These are phyloP conservation scores for Mortierella sp. DNA, from an alignment of 371 early-diverging fungal species.

Conservation along the genomic window DNA sequence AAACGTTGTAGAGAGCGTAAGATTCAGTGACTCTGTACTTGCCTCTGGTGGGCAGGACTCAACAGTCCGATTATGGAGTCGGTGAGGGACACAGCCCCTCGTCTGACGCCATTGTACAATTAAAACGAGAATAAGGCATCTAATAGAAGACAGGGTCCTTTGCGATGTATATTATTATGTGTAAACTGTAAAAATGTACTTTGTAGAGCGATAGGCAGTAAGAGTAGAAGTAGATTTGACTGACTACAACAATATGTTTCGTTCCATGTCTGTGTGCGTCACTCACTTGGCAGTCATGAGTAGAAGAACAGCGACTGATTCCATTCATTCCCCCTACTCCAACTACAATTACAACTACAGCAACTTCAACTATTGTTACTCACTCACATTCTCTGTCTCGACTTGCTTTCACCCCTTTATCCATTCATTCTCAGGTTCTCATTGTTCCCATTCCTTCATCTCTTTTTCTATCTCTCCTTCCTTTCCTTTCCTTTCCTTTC, in stretches of 20 bases:
- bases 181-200: too few relatives aligned
- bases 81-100: slow-evolving; percentile 11
- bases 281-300: slow-evolving; percentile 2
- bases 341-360: too few relatives aligned
- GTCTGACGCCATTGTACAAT: background rate
- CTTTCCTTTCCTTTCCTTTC: slow-evolving; percentile 3
- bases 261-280: background rate
- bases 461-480: background rate
- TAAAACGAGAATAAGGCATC: background rate
- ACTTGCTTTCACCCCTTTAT: too few relatives aligned
- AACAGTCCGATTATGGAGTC: slow-evolving; percentile 70
- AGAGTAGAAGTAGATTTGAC: too few relatives aligned
- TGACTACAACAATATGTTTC: too few relatives aligned
- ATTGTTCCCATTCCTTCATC: background rate
- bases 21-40: slow-evolving; percentile 64
- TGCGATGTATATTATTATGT: too few relatives aligned
- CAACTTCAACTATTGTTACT: too few relatives aligned
- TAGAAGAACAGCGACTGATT: background rate
- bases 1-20: slow-evolving; percentile 61
- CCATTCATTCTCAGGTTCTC: background rate
- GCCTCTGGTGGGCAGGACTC: slow-evolving; percentile 70
- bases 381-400: background rate
- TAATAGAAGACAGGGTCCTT: background rate
- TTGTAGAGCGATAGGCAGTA: too few relatives aligned
- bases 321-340: too few relatives aligned